Conservation (phyloP, 148 eudicot species). For the Silene latifolia region DNA sequence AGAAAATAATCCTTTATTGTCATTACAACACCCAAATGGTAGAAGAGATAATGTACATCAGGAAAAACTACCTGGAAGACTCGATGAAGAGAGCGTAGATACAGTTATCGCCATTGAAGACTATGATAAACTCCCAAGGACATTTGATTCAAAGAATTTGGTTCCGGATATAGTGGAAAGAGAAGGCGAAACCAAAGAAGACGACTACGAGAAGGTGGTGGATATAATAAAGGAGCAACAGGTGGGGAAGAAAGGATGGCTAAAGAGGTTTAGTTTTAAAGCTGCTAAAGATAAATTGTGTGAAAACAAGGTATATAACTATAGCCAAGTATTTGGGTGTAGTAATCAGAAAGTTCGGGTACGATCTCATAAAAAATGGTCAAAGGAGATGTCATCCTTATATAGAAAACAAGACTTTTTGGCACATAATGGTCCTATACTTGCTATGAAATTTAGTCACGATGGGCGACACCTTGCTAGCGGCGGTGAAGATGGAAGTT, state of each 20-base stretch:
- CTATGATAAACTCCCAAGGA: constrained; percentile 25
- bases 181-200: constrained; percentile 23
- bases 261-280: constrained; percentile 35
- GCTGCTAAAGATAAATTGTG: constrained; percentile 30
- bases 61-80: too few relatives aligned
- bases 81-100: too few relatives aligned
- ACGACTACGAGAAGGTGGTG: constrained; percentile 4
- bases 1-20: constrained; percentile 17
- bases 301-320: constrained; percentile 23
- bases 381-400: constrained; percentile 74
- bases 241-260: constrained; percentile 37
- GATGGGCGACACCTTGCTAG: constrained; percentile 81
- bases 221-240: constrained; percentile 35
- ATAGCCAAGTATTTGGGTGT: constrained; percentile 23
- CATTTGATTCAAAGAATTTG: constrained; percentile 31
- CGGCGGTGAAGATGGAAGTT: constrained; percentile 75
- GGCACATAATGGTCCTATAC: constrained; percentile 78
- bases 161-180: constrained; percentile 23
- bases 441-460: constrained; percentile 77
- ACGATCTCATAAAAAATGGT: constrained; percentile 42
- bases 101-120: too few relatives aligned
- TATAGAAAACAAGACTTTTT: constrained; percentile 58
- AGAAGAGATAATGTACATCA: too few relatives aligned
- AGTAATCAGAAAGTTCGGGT: constrained; percentile 43
- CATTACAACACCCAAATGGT: constrained; percentile 33